phyloP scores from a whole-genome alignment of 1,139 yeast species.

The Hemisphaericaspora subhashii region DNA sequence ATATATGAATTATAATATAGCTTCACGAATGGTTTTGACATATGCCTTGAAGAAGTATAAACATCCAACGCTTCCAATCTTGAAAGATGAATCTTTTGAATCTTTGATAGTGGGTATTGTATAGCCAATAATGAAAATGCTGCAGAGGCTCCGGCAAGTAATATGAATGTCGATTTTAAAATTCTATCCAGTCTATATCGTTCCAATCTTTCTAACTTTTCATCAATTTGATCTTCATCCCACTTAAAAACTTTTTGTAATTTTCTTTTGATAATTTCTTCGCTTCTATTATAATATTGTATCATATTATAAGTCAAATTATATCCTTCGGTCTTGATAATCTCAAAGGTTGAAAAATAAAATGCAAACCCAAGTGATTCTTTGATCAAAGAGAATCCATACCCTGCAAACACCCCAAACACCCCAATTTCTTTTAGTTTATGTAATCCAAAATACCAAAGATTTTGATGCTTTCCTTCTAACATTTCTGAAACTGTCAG shows the following conservation, averaged over 20 bases:
- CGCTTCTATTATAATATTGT: conserved; percentile 50
- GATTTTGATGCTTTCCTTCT: conserved; percentile 63
- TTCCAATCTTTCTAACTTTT: conserved; percentile 30
- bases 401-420: conserved; percentile 89
- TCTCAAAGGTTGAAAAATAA: conserved; percentile 82
- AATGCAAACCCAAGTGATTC: conserved; percentile 86
- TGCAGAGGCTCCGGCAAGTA: conserved; percentile 89
- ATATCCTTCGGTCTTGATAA: conserved; percentile 70
- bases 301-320: conserved; percentile 58
- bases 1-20: conserved; percentile 68
- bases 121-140: conserved; percentile 73
- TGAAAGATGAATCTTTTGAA: conserved; percentile 78
- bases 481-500: conserved; percentile 74
- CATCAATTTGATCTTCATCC: conserved; percentile 30
- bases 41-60: conserved; percentile 45
- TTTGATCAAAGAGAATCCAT: conserved; percentile 69
- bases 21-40: conserved; percentile 40
- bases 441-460: conserved; percentile 74
- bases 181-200: conserved; percentile 47
- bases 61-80: conserved; percentile 80
- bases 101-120: conserved; percentile 78
- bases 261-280: conserved; percentile 21
- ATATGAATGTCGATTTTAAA: conserved; percentile 67
- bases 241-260: conserved; percentile 23
- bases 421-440: conserved; percentile 75